These are phyloP conservation scores for Trapa incisa DNA, from an alignment of 345 rosid species.

Conservation along the genomic window DNA sequence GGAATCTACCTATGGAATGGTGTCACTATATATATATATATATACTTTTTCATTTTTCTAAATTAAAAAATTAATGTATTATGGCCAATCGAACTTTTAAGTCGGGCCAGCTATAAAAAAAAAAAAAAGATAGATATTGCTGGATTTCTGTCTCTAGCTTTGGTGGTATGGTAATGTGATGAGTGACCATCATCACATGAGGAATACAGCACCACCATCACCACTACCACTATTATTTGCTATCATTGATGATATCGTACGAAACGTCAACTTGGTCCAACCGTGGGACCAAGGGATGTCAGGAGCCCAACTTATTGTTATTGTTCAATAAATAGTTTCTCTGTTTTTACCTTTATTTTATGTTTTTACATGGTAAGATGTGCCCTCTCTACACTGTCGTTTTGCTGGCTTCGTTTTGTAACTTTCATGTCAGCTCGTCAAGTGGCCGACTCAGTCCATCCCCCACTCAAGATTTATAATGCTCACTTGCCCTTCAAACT, in stretches of 20 bases:
- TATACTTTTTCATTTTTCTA: background rate
- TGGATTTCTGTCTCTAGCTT: too few relatives aligned
- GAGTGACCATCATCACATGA: too few relatives aligned
- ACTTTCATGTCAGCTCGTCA: constrained; percentile 36
- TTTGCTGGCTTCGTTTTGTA: constrained; percentile 26
- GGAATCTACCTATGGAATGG: too few relatives aligned
- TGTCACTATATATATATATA: too few relatives aligned
- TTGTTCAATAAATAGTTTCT: background rate
- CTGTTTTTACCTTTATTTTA: background rate
- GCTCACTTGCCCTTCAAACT: background rate
- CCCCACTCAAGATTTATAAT: background rate
- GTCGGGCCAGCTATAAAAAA: too few relatives aligned
- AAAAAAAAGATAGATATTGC: too few relatives aligned
- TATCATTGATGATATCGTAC: background rate
- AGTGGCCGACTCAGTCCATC: background rate
- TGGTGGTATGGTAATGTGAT: too few relatives aligned
- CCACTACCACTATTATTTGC: background rate
- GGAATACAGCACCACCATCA: background rate
- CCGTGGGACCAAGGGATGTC: background rate
- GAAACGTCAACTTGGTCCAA: background rate
- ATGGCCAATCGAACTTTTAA: too few relatives aligned
- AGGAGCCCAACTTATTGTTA: background rate
- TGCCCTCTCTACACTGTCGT: background rate
- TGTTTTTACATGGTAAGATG: background rate
- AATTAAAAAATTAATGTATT: background rate